Evolutionary conservation across 140 eudicot species (phyloP), one percentile per base, ranked within the genome.

Genomic region (Flaveria floridana): DNA sequence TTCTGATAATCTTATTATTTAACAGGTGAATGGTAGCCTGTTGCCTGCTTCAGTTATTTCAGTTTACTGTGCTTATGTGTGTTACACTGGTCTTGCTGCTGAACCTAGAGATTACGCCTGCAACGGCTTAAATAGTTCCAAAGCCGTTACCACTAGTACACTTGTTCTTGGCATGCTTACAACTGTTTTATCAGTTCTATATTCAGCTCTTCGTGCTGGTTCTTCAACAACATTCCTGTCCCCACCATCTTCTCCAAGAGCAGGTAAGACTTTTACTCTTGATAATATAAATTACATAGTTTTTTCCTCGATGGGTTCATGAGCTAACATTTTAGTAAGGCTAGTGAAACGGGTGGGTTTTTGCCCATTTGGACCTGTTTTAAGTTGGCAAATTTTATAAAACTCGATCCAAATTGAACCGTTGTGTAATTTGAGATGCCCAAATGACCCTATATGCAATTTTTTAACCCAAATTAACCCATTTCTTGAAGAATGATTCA

Each of bases 141-240:
- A 82, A 78, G 99, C 81, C 14, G 95, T 87, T 7, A 71, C 97
- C 37, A 78, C 88, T 20, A 50, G 96, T 52, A 95, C 99, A 68
- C 97, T 95, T 47, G 61, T 95, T 62, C 92, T 95, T 16, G 99
- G 99, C 59, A 88, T 95, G 97, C 89, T 95, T 58, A 95, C 99
- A 21, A 95, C 99, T 16, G 96, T 91, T 51, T 87, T 95, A 15
- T 95, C 97, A 0, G 95, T 95, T 71, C 30, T 95, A 21, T 95
- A 95, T 78, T 95, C 97, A 52, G 99, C 99, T 12, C 95, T 95
- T 42, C 99, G 96, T 77, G 97, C 96, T 37, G 99, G 99, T 67
- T 95, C 97, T 72, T 91, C 99, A 2, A 91, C 90, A 5, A 87
- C 99, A 8, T 87, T 95, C 71, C 70, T 95, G 4, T 95, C 99